Evolutionary conservation across 345 rosid genomes (phyloP).

Genomic region (Eucalyptus cloeziana): DNA sequence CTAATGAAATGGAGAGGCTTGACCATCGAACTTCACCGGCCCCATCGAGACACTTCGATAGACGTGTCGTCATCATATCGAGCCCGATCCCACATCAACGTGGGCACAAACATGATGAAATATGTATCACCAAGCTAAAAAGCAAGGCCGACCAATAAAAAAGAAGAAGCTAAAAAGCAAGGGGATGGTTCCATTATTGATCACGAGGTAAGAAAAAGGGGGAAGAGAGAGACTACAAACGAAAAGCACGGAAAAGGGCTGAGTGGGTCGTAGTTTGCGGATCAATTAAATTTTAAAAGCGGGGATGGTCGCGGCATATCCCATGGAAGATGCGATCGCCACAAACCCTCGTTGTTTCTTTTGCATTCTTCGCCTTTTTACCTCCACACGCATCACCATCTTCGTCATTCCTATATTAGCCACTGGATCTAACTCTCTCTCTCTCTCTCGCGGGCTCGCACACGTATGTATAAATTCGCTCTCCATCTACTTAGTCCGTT

Average conservation of each 20-base stretch:
- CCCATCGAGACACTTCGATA: too few relatives aligned
- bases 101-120: background rate
- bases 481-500: background rate
- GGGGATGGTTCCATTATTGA: background rate
- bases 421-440: background rate
- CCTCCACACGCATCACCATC: fast-evolving
- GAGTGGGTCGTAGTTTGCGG: background rate
- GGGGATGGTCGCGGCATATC: background rate
- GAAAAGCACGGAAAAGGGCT: background rate
- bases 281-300: background rate
- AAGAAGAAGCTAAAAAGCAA: background rate
- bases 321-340: background rate
- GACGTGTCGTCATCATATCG: fast-evolving
- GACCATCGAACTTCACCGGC: fast-evolving
- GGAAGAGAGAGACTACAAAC: background rate
- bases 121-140: background rate
- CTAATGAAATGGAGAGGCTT: background rate
- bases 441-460: background rate
- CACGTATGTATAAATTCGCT: background rate
- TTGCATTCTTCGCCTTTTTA: background rate
- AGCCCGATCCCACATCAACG: fast-evolving
- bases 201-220: background rate
- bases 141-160: too few relatives aligned
- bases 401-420: background rate
- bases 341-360: background rate